Base-by-base conservation (phyloP, 345 rosid species). In the Camelina laxa region DNA sequence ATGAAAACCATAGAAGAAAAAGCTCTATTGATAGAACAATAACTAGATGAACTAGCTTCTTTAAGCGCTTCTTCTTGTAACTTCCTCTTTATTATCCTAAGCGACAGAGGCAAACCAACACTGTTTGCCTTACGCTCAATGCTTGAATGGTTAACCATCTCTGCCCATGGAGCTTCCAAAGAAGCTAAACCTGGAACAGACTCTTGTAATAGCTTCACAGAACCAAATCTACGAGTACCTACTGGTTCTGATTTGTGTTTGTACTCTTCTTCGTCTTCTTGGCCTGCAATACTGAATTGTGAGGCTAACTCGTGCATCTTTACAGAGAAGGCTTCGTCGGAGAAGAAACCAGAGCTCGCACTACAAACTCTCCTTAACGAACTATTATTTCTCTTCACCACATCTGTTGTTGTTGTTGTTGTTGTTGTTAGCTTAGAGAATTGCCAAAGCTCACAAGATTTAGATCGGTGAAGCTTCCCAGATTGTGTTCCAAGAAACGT, bases 1-100 rank as follows among this genome's bases (percentile, higher is more conserved):
- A 89, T 91, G 44, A 88, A 82, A 1, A 87, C 88, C 82, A 86
- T 71, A 7, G 92, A 84, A 12, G 96, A 87, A 47, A 93, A 86
- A 0, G 97, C 98, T 77, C 65, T 91, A 55, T 86, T 85, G 30
- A 83, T 80, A 1, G 97, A 89, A 67, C 88, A 86, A 41, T 58
- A 79, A 4, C 84, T 79, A 61, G 70, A 74, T 31, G 83, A 86
- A 79, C 79, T 76, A 49, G 82, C 84, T 70, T 78, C 84, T 27
- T 33, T 79, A 17, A 84, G 71, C n/a, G 84, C 80, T 41, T 80
- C 48, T 84, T 79, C 81, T 78, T 83, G 89, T 48, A 75, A 78
- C 85, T 87, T 88, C 73, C 79, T 88, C 83, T 85, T 86, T 14
- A 89, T 87, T 35, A 92, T 86, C 75, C 86, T 82, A 21, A 86